Conservation (phyloP, 2,329 filamentous ascomycete genomes). For the Atkinsonella texensis region DNA sequence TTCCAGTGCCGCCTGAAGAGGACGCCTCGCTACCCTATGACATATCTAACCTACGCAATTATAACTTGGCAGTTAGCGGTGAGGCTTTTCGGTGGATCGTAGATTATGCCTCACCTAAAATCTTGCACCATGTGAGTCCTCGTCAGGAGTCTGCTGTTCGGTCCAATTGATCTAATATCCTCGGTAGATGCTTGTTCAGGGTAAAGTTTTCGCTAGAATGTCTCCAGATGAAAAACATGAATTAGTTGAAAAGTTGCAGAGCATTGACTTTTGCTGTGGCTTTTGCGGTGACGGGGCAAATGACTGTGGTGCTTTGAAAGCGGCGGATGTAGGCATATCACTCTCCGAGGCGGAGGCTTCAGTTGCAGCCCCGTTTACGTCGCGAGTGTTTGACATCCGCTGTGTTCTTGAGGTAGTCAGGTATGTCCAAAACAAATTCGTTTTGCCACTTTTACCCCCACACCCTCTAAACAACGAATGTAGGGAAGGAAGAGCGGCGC, state of each 20-base stretch:
- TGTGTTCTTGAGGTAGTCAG: slow-evolving; percentile 88
- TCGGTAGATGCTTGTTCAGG: slow-evolving; percentile 69
- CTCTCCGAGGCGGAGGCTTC: slow-evolving; percentile 95
- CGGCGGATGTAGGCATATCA: slow-evolving; percentile 93
- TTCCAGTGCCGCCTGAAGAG: slow-evolving; percentile 54
- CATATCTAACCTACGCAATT: slow-evolving; percentile 69
- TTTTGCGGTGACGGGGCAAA: slow-evolving; percentile 98
- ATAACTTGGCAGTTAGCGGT: slow-evolving; percentile 78
- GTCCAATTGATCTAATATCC: neutral
- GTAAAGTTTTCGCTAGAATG: slow-evolving; percentile 95
- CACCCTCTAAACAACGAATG: slow-evolving; percentile 6
- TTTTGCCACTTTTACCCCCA: neutral
- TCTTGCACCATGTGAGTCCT: slow-evolving; percentile 52
- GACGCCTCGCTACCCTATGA: slow-evolving; percentile 82
- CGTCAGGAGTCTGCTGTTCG: neutral
- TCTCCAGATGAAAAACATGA: slow-evolving; percentile 98
- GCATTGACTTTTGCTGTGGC: slow-evolving; percentile 86
- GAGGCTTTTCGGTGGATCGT: slow-evolving; percentile 96
- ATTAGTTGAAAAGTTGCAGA: slow-evolving; percentile 91
- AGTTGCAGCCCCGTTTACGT: slow-evolving; percentile 96
- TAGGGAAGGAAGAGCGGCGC: slow-evolving; percentile 80
- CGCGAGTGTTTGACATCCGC: slow-evolving; percentile 86
- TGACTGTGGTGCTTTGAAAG: slow-evolving; percentile 92
- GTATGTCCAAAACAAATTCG: slow-evolving; percentile 26
- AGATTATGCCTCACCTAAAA: slow-evolving; percentile 73